phyloP scores from a whole-genome alignment of 495 filamentous ascomycete genomes.

The Xylaria intraflava region DNA sequence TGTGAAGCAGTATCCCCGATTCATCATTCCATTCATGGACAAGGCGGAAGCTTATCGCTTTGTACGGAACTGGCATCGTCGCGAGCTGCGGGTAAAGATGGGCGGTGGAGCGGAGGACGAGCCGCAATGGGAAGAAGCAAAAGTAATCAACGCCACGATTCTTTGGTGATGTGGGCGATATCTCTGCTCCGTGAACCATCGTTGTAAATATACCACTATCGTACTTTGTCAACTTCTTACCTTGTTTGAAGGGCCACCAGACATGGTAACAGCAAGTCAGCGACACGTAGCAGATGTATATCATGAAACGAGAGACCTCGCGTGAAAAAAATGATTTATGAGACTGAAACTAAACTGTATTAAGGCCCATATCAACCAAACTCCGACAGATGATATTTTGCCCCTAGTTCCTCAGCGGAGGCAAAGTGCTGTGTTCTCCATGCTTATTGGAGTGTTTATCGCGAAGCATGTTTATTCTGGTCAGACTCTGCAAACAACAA shows the following conservation, averaged over 20 bases:
- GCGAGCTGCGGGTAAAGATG: conserved; percentile 30
- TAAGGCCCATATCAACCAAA: conserved; percentile 30
- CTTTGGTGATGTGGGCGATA: conserved; percentile 40
- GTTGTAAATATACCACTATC: not conserved
- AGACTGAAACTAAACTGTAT: conserved; percentile 23
- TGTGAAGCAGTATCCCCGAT: conserved; percentile 26
- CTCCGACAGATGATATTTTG: conserved; percentile 27
- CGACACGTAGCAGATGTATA: not conserved
- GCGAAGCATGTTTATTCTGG: conserved; percentile 19
- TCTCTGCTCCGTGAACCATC: not conserved
- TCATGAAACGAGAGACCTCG: conserved; percentile 1
- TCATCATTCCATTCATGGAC: conserved; percentile 44
- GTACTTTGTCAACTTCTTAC: not conserved
- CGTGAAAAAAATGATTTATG: conserved; percentile 1
- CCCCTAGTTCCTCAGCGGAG: conserved; percentile 8
- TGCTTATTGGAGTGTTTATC: conserved; percentile 20
- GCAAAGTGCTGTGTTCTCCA: conserved; percentile 7
- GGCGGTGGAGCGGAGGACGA: conserved; percentile 11
- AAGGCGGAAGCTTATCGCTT: conserved; percentile 49
- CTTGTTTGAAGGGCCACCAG: not conserved
- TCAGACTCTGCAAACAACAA: conserved; percentile 10
- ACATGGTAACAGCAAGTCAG: not conserved
- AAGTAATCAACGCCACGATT: conserved; percentile 38
- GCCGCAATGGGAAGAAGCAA: conserved; percentile 19
- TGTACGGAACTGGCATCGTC: conserved; percentile 49